Evolutionary conservation across 768 basidiomycete species (phyloP).

Genomic region (Galerina sulciceps): DNA sequence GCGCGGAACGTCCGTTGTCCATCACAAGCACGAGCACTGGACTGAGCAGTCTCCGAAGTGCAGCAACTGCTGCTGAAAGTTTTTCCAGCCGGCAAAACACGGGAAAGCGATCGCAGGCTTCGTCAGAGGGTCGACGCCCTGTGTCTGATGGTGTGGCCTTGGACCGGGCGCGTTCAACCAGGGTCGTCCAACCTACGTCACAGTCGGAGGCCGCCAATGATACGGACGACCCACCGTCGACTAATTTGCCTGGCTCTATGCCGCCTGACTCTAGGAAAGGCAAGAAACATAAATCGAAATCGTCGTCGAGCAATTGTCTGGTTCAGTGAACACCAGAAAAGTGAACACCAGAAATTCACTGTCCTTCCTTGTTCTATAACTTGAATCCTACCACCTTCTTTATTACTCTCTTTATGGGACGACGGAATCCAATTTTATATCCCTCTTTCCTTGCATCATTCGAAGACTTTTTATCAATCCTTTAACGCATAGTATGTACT

Average conservation of each 20-base stretch:
- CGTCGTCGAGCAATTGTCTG: constrained; percentile 46
- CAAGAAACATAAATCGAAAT: constrained; percentile 44
- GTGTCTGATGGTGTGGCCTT: constrained; percentile 7
- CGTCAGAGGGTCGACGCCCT: constrained; percentile 11
- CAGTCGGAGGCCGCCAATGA: constrained; percentile 13
- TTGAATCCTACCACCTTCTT: constrained; percentile 10
- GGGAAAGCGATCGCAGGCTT: constrained; percentile 20
- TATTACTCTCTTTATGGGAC: constrained; percentile 2
- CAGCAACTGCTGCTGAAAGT: constrained; percentile 53
- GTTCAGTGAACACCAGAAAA: constrained; percentile 43
- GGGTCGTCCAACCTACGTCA: background rate
- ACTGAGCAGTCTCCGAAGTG: constrained; percentile 63
- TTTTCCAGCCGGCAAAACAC: constrained; percentile 36
- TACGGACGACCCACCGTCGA: constrained; percentile 26
- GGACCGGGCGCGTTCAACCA: constrained; percentile 7
- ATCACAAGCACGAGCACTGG: constrained; percentile 62
- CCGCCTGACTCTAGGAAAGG: constrained; percentile 34
- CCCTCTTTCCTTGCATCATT: background rate
- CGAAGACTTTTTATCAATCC: background rate
- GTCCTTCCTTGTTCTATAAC: background rate
- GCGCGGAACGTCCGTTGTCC: constrained; percentile 56
- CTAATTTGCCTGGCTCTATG: constrained; percentile 39
- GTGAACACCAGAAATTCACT: constrained; percentile 27
- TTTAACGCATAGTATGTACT: constrained; percentile 9
- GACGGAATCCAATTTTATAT: background rate